Evolutionary conservation across 1,284 basidiomycete species (phyloP).

Genomic region (Schizophyllum commune): DNA sequence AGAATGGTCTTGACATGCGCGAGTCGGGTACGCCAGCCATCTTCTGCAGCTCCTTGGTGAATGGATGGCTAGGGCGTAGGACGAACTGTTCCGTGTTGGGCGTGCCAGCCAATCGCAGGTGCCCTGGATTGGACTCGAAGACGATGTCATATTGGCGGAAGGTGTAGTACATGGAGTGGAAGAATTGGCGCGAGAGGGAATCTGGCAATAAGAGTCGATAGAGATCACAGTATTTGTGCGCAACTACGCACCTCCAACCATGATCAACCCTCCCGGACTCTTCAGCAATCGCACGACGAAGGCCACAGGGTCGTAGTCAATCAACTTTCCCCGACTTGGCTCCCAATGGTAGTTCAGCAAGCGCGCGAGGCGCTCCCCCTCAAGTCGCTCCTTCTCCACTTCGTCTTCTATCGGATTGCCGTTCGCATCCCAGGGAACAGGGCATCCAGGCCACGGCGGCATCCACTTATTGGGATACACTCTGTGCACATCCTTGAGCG

Average conservation of each 20-base stretch:
- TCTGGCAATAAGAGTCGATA: neutral
- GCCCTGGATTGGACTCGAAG: conserved; percentile 3
- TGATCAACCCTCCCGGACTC: conserved; percentile 6
- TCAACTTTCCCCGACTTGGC: conserved; percentile 2
- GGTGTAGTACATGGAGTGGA: conserved; percentile 6
- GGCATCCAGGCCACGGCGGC: conserved; percentile 1
- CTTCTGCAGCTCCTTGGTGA: conserved; percentile 5
- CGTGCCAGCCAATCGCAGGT: neutral
- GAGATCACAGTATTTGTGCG: too few species aligned
- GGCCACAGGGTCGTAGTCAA: conserved; percentile 6
- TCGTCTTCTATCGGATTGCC: neutral
- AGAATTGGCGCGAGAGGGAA: conserved; percentile 2
- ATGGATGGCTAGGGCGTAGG: conserved; percentile 1
- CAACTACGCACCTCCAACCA: neutral
- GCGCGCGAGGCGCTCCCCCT: conserved; percentile 2
- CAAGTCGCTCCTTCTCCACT: conserved; percentile 3
- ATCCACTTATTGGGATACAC: too few species aligned
- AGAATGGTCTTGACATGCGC: conserved; percentile 5
- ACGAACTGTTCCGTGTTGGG: conserved; percentile 4
- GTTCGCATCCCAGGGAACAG: neutral
- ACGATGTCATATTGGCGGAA: conserved; percentile 2
- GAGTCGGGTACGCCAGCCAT: conserved; percentile 6
- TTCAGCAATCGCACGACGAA: conserved; percentile 6
- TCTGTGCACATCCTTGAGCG: too few species aligned
- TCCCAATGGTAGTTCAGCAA: conserved; percentile 6